Evolutionary conservation across 2,329 filamentous ascomycete species (phyloP).

Genomic region (Aspergillus neotritici): DNA sequence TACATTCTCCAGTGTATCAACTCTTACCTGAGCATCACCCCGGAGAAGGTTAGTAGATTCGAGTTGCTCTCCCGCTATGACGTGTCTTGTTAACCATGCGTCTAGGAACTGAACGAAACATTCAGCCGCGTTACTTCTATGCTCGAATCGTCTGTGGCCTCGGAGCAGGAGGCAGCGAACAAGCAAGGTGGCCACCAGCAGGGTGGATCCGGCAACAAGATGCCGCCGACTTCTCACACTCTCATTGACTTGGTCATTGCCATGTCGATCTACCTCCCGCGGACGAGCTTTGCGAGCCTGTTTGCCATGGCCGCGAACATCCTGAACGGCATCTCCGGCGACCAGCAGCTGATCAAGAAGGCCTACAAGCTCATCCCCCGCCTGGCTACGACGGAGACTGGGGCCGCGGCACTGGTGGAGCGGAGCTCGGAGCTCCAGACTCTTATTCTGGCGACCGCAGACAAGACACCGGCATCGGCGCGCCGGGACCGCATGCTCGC

Average conservation of each 20-base stretch:
- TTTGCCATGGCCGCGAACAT: slow-evolving; percentile 83
- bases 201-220: slow-evolving; percentile 60
- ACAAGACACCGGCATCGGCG: slow-evolving; percentile 81
- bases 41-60: slow-evolving; percentile 45
- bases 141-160: slow-evolving; percentile 65
- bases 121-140: slow-evolving; percentile 82
- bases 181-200: slow-evolving; percentile 57
- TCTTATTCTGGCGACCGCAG: slow-evolving; percentile 71
- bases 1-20: slow-evolving; percentile 94
- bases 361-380: slow-evolving; percentile 96
- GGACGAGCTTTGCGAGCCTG: slow-evolving; percentile 74
- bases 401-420: slow-evolving; percentile 68
- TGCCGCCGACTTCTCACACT: slow-evolving; percentile 90
- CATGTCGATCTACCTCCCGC: slow-evolving; percentile 86
- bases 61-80: neutral
- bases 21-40: slow-evolving; percentile 83
- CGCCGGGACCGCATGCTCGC: slow-evolving; percentile 80
- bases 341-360: slow-evolving; percentile 96
- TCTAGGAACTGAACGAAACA: slow-evolving; percentile 71
- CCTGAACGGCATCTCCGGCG: slow-evolving; percentile 60
- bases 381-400: slow-evolving; percentile 72
- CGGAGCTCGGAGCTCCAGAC: slow-evolving; percentile 72
- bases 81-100: slow-evolving; percentile 2
- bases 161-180: slow-evolving; percentile 59
- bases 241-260: slow-evolving; percentile 96